These are phyloP conservation scores for Russula emetica DNA, from an alignment of 768 basidiomycete genomes.

Conservation along the genomic window DNA sequence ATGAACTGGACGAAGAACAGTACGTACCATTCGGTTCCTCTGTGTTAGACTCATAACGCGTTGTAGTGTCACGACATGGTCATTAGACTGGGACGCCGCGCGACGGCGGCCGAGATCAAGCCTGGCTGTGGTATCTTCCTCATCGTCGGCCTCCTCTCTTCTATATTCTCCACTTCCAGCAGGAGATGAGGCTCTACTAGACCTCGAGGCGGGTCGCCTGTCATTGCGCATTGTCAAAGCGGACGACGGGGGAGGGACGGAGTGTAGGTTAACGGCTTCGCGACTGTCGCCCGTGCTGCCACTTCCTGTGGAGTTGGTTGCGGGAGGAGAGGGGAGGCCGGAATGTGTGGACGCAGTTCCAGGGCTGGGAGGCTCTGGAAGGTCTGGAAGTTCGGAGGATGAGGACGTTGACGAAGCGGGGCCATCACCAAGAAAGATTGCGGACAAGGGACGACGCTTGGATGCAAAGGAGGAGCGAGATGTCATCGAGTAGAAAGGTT, in stretches of 20 bases:
- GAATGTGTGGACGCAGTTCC: constrained; percentile 49
- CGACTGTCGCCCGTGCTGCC: constrained; percentile 39
- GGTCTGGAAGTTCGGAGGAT: constrained; percentile 33
- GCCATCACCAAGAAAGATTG: constrained; percentile 50
- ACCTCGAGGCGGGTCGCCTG: constrained; percentile 32
- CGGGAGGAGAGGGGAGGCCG: constrained; percentile 78
- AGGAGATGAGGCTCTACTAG: constrained; percentile 24
- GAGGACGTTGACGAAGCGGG: constrained; percentile 38
- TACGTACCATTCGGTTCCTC: constrained; percentile 66
- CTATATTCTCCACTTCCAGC: constrained; percentile 48
- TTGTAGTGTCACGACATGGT: constrained; percentile 57
- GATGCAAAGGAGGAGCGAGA: constrained; percentile 43
- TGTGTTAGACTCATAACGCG: constrained; percentile 67
- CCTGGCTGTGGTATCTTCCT: constrained; percentile 62
- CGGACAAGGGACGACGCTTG: constrained; percentile 55
- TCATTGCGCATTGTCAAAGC: constrained; percentile 42
- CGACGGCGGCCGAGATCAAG: constrained; percentile 35
- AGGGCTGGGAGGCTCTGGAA: constrained; percentile 70
- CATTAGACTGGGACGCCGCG: constrained; percentile 38
- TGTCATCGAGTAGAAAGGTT: constrained; percentile 41
- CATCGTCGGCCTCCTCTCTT: constrained; percentile 46
- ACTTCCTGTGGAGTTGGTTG: constrained; percentile 80
- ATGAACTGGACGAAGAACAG: constrained; percentile 19
- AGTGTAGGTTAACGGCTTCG: constrained; percentile 40
- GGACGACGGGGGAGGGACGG: constrained; percentile 32